Conservation (phyloP, 495 filamentous ascomycete species). For the Talaromyces trachyspermus region DNA sequence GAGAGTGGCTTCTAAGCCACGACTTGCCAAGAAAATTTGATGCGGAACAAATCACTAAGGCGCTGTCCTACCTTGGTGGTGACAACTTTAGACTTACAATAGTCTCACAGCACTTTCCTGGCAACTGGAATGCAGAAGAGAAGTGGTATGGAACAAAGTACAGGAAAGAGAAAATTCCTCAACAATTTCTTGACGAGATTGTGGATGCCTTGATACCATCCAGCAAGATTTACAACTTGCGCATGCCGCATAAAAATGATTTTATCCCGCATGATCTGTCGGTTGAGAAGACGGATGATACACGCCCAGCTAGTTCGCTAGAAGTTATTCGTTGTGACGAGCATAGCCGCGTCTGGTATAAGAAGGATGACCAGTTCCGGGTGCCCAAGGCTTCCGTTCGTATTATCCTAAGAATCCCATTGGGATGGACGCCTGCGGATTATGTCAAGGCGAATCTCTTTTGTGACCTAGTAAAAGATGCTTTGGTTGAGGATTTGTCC, state of each 20-base stretch:
- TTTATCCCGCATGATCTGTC: conserved; percentile 94
- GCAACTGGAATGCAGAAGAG: conserved; percentile 77
- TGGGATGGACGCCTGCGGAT: conserved; percentile 70
- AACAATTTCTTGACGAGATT: conserved; percentile 63
- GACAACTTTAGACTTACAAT: conserved; percentile 84
- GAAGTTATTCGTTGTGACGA: conserved; percentile 83
- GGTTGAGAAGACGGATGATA: conserved; percentile 85
- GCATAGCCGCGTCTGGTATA: conserved; percentile 82
- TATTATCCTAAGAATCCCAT: conserved; percentile 69
- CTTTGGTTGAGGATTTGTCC: conserved; percentile 89
- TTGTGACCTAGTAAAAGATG: conserved; percentile 81
- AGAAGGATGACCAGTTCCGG: conserved; percentile 98
- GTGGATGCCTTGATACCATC: conserved; percentile 49
- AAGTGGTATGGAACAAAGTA: conserved; percentile 98
- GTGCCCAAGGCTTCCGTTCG: conserved; percentile 91
- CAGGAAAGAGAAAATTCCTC: conserved; percentile 69
- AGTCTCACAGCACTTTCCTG: conserved; percentile 73
- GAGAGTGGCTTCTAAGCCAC: conserved; percentile 78
- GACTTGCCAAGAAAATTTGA: conserved; percentile 74
- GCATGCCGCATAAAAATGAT: conserved; percentile 88
- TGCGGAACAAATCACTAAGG: conserved; percentile 63
- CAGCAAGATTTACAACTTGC: conserved; percentile 59
- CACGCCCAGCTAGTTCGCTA: conserved; percentile 66
- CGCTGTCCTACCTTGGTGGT: conserved; percentile 63
- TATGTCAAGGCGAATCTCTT: conserved; percentile 73